Conservation (phyloP, 768 basidiomycete species). For the Serendipita sp. region DNA sequence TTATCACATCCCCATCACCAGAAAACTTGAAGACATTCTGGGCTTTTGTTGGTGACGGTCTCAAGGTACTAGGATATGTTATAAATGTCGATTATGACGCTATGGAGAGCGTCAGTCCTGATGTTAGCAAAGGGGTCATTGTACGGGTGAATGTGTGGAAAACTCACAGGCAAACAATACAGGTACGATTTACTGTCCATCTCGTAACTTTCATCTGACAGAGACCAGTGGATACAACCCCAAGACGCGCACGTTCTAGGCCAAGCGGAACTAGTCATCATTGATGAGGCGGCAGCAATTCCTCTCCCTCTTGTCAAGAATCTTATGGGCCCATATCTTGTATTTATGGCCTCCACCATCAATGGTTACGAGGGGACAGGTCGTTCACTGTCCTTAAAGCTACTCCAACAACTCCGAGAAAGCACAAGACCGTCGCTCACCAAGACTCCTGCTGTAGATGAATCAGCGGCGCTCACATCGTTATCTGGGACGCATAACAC, state of each 20-base stretch:
- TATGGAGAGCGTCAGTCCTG: constrained; percentile 83
- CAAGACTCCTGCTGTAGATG: constrained; percentile 32
- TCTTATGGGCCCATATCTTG: constrained; percentile 85
- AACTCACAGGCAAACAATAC: constrained; percentile 89
- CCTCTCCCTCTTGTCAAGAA: constrained; percentile 90
- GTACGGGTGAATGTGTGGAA: constrained; percentile 90
- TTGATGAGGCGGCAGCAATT: constrained; percentile 97
- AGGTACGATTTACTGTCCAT: constrained; percentile 32
- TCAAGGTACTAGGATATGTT: constrained; percentile 89
- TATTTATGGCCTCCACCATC: constrained; percentile 98
- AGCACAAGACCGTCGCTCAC: constrained; percentile 65
- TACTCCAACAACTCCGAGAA: constrained; percentile 92
- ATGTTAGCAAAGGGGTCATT: constrained; percentile 77
- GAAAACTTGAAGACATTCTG: constrained; percentile 98
- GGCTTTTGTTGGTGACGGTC: constrained; percentile 92
- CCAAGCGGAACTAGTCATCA: constrained; percentile 92
- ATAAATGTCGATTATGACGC: constrained; percentile 98
- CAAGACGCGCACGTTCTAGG: constrained; percentile 95
- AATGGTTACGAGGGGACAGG: constrained; percentile 99
- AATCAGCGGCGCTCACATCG: constrained; percentile 22
- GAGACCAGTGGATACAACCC: constrained; percentile 85
- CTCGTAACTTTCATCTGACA: constrained; percentile 12
- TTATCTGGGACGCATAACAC: constrained; percentile 24
- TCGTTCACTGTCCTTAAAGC: constrained; percentile 93
- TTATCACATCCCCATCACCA: constrained; percentile 92